Conservation (phyloP, 140 eudicot genomes). For the Stevia rebaudiana region DNA sequence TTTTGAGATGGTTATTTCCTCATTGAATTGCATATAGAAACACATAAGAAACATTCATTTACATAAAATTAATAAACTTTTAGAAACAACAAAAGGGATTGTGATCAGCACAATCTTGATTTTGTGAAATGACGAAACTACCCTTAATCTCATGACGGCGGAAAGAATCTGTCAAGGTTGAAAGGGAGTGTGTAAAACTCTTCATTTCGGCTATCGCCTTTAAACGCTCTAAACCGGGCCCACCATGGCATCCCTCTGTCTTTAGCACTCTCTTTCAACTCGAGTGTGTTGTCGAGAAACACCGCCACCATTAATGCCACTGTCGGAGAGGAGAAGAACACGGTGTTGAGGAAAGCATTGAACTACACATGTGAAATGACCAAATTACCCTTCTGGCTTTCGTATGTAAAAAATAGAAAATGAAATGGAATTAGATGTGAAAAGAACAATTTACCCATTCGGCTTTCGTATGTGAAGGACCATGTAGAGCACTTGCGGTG, state of each 20-base stretch:
- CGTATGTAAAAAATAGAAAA: neutral
- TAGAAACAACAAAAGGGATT: slow-evolving; percentile 27
- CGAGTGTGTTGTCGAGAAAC: slow-evolving; percentile 95
- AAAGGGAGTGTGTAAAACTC: slow-evolving; percentile 99
- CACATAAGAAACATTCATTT: slow-evolving; percentile 23
- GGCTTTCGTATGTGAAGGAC: slow-evolving; percentile 91
- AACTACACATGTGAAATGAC: slow-evolving; percentile 49
- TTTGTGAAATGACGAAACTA: slow-evolving; percentile 24
- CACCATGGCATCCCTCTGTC: slow-evolving; percentile 99
- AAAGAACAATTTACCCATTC: slow-evolving; percentile 69
- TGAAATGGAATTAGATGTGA: neutral
- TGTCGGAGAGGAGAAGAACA: slow-evolving; percentile 82
- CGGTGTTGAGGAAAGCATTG: slow-evolving; percentile 84
- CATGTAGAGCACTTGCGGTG: slow-evolving; percentile 77
- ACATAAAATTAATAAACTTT: slow-evolving; percentile 40
- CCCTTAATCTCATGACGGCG: slow-evolving; percentile 66
- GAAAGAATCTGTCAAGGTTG: slow-evolving; percentile 96
- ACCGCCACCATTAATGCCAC: slow-evolving; percentile 80
- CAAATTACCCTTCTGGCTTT: slow-evolving; percentile 3
- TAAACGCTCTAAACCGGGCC: slow-evolving; percentile 86
- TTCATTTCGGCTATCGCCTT: slow-evolving; percentile 91
- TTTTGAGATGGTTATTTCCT: slow-evolving; percentile 3
- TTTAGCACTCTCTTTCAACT: slow-evolving; percentile 80
- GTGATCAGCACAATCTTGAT: slow-evolving; percentile 42
- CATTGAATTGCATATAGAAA: slow-evolving; percentile 11